phyloP scores from a whole-genome alignment of 805 yeast species.

The Myxozyma melibiosi region DNA sequence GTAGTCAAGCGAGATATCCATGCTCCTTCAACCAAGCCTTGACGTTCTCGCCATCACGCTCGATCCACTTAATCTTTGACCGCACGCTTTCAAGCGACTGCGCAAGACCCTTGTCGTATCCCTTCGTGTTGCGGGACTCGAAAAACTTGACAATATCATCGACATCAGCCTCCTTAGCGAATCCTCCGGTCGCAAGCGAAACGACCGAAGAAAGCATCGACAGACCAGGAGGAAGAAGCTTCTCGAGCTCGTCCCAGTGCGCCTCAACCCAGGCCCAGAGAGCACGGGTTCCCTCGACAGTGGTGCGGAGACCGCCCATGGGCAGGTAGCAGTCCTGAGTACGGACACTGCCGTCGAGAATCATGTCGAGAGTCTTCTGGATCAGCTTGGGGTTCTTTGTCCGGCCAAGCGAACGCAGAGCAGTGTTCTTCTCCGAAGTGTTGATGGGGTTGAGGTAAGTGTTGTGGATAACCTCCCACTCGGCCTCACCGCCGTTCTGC shows the following conservation, averaged over 20 bases:
- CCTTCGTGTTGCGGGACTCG: conserved; percentile 50
- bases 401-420: conserved; percentile 69
- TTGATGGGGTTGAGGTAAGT: conserved; percentile 64
- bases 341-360: conserved; percentile 62
- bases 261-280: conserved; percentile 69
- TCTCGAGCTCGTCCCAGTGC: conserved; percentile 71
- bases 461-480: conserved; percentile 62
- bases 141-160: conserved; percentile 52
- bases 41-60: conserved; percentile 41
- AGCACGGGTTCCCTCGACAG: conserved; percentile 64
- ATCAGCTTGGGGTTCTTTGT: conserved; percentile 57
- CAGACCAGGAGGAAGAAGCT: conserved; percentile 76
- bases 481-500: conserved; percentile 59
- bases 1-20: conserved; percentile 24
- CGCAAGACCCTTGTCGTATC: conserved; percentile 60
- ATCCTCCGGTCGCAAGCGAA: conserved; percentile 59
- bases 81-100: conserved; percentile 61
- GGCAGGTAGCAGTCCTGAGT: conserved; percentile 76
- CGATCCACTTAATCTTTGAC: conserved; percentile 55
- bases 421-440: conserved; percentile 68
- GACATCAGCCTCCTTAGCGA: conserved; percentile 53
- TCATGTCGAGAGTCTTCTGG: conserved; percentile 56
- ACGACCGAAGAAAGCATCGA: conserved; percentile 80
- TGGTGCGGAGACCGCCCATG: conserved; percentile 68
- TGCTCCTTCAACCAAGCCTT: conserved; percentile 37